Base-by-base conservation (phyloP, 179 eudicot species). In the Silene coronaria region DNA sequence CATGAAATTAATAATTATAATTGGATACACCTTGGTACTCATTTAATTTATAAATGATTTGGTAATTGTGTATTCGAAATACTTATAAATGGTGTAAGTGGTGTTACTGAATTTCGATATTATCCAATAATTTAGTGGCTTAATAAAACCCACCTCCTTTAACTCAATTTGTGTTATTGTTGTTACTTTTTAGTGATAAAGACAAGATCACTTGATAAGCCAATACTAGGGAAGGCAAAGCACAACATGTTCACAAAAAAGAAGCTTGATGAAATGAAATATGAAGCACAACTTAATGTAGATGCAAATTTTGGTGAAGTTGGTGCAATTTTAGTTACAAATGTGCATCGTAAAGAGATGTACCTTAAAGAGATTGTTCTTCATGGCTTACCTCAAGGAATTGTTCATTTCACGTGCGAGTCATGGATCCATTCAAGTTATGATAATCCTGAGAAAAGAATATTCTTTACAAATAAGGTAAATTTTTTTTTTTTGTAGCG, bases 401-500 rank as follows among this genome's bases (percentile, higher is more conserved):
- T 74, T 0, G 23, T 85, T 9, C 36, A 34, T 5, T 38, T 90
- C 17, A 34, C 70, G 0, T 92, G 97, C 34, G 75, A 90, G 3
- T 88, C 96, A 2, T 92, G 93, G 93, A 78, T 92, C 42, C 82
- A 76, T 65, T 75, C 97, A 75, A 90, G 87, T 64, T 75, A 28
- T 22, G 87, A 90, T 12, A 70, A 80, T 28, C 79, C 87, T 0
- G 72, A 79, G 0, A 80, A 83, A 71, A 80, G 93, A 51, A 64
- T 89, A 42, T 92, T 92, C 85, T 92, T 90, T 76, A 71, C 83
- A 3, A 79, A 88, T 74, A 90, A 90, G 97, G 97, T n/a, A n/a
- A n/a, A n/a, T n/a, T n/a, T n/a, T n/a, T n/a, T n/a, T n/a, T n/a
- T n/a, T n/a, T n/a, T n/a, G n/a, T n/a, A n/a, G n/a, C n/a, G n/a